Base-by-base conservation (phyloP, 192 early-diverging fungal species). In the Gigaspora rosea region DNA sequence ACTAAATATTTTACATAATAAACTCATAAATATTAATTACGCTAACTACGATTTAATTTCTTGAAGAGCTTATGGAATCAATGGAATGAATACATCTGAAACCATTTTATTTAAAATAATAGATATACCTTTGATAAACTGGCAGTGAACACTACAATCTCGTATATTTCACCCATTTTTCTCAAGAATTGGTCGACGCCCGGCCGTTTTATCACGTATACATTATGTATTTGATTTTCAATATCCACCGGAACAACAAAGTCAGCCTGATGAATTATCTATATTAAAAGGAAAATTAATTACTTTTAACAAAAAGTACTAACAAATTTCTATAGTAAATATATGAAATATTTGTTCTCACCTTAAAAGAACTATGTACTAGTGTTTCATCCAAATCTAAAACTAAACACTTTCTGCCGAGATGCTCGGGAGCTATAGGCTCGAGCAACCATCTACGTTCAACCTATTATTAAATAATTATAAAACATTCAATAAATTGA, bases 351-450 rank as follows among this genome's bases (percentile, higher is more conserved):
- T 35, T 33, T 7, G n/a, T 58, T 4, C 20, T 73, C 82, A 88
- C 88, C 88, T 94, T 95, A 88, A 99, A 98, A 22, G 95, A 96
- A 82, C 93, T 94, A 82, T 99, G 97, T 27, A 99, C 95, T 15
- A 99, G 88, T 0, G 97, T 99, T 78, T 99, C 97, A 85, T 99
- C 97, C 75, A 97, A 85, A 85, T 99, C 97, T 50, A 99, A 88
- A 18, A 99, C 97, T 41, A 99, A 87, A 78, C 95, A 96, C 80
- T 98, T 99, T 80, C 89, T 90, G 8, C 92, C 91, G 51, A 70
- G 68, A 71, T 95, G 90, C 71, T 88, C 85, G 10, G 87, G 82
- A 36, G 85, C 86, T 56, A 95, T 85, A 54, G 94, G 91, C 35
- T 87, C 88, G 67, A 96, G 86, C 32, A 95, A 80, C 69, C 87